Conservation (phyloP, 1,284 basidiomycete species). For the Puccinia coronata region DNA sequence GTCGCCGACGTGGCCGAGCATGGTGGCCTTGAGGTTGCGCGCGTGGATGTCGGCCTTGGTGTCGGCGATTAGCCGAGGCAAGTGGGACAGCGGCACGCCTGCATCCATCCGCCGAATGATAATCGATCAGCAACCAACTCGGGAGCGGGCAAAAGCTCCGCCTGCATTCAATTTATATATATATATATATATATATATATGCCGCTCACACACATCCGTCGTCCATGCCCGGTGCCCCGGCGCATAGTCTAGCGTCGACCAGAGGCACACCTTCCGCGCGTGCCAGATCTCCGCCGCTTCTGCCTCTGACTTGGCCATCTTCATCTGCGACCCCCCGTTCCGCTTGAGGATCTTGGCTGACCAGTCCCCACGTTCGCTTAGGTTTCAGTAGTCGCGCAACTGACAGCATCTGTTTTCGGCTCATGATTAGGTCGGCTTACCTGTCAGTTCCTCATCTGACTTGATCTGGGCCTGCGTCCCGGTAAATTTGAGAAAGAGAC, state of each 20-base stretch:
- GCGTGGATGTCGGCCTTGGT: slow-evolving; percentile 72
- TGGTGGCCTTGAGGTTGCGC: slow-evolving; percentile 67
- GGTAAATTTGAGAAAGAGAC: slow-evolving; percentile 69
- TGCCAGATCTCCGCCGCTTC: slow-evolving; percentile 79
- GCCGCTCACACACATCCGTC: slow-evolving; percentile 66
- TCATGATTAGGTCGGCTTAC: slow-evolving; percentile 42
- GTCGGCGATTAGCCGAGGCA: slow-evolving; percentile 73
- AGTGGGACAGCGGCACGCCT: slow-evolving; percentile 74
- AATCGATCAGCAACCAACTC: too few species aligned
- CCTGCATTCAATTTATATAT: too few species aligned
- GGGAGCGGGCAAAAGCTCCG: too few species aligned
- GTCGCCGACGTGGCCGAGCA: slow-evolving; percentile 82
- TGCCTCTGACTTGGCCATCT: slow-evolving; percentile 68
- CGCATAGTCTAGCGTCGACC: slow-evolving; percentile 69
- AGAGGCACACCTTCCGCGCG: slow-evolving; percentile 80
- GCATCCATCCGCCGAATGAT: too few species aligned
- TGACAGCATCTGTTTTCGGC: too few species aligned
- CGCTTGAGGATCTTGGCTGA: slow-evolving; percentile 67
- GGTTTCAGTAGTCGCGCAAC: too few species aligned
- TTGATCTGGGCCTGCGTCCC: slow-evolving; percentile 65
- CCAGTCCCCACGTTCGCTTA: too few species aligned
- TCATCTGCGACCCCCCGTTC: slow-evolving; percentile 71
- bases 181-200: too few species aligned
- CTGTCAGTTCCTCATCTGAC: slow-evolving; percentile 65
- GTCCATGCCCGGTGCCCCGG: slow-evolving; percentile 71